A percentile compares a stretch with the other conserved stretches of the same genome.
Conservation (phyloP, 208 protist genomes). For the Leishmania braziliensis region DNA sequence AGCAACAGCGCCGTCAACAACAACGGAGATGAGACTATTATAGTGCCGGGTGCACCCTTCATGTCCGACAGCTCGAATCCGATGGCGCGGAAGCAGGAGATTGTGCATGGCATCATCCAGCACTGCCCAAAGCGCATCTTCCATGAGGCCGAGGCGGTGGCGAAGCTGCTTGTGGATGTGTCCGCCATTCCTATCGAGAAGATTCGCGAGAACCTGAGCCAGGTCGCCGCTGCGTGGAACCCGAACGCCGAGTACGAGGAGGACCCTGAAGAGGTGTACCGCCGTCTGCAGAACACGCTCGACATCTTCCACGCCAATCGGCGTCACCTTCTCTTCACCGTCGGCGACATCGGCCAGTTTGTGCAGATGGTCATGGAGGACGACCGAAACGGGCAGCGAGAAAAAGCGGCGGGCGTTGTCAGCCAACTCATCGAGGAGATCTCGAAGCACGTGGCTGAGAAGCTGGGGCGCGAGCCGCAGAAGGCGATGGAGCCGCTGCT, state of each 20-base stretch:
- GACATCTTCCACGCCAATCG: slow-evolving; percentile 84
- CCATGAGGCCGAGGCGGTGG: slow-evolving; percentile 84
- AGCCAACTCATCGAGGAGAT: slow-evolving; percentile 97
- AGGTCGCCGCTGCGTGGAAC: slow-evolving; percentile 88
- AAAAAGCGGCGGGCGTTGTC: slow-evolving; percentile 81
- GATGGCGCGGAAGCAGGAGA: slow-evolving; percentile 51
- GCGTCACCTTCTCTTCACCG: slow-evolving; percentile 82
- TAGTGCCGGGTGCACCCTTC: not conserved
- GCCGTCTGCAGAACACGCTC: slow-evolving; percentile 66
- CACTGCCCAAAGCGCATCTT: slow-evolving; percentile 85
- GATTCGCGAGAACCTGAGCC: slow-evolving; percentile 87
- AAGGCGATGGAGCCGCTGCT: slow-evolving; percentile 96
- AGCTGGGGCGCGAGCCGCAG: slow-evolving; percentile 93
- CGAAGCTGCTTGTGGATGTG: slow-evolving; percentile 79
- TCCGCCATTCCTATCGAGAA: slow-evolving; percentile 91
- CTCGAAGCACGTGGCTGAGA: slow-evolving; percentile 95
- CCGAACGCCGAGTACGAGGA: slow-evolving; percentile 92
- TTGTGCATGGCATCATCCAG: slow-evolving; percentile 80
- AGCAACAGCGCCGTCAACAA: not conserved
- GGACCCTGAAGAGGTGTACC: slow-evolving; percentile 80
- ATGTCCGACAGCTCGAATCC: slow-evolving; percentile 21
- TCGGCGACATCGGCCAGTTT: slow-evolving; percentile 90
- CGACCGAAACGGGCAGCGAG: slow-evolving; percentile 72
- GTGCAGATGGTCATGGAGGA: slow-evolving; percentile 85
- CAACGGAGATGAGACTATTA: not conserved